These are phyloP conservation scores for Blastobotrys serpentis DNA, from an alignment of 1,139 yeast genomes.

Conservation along the genomic window DNA sequence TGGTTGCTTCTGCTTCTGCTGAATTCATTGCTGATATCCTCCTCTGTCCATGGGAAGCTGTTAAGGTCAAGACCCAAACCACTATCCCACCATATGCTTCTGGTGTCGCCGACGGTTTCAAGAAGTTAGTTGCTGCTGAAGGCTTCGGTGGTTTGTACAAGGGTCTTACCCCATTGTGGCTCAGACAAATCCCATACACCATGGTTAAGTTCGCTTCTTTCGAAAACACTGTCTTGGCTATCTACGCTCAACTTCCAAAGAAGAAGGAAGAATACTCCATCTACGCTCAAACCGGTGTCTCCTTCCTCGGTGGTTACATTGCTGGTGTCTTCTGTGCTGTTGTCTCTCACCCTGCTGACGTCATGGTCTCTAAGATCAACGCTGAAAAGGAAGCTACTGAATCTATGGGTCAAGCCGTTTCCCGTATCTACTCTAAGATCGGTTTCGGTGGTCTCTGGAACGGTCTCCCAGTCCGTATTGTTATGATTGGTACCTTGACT, in stretches of 20 bases:
- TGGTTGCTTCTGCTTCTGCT: conserved; percentile 88
- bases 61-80: conserved; percentile 90
- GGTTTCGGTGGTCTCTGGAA: conserved; percentile 93
- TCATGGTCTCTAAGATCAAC: conserved; percentile 90
- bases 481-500: conserved; percentile 95
- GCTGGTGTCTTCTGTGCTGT: conserved; percentile 96
- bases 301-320: conserved; percentile 90
- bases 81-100: conserved; percentile 79
- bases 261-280: conserved; percentile 50
- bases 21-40: conserved; percentile 88
- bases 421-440: conserved; percentile 72
- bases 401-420: conserved; percentile 61
- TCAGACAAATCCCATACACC: conserved; percentile 93
- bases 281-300: conserved; percentile 84
- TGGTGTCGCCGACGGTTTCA: conserved; percentile 63
- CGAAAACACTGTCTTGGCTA: conserved; percentile 70
- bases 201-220: conserved; percentile 95
- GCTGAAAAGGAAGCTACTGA: conserved; percentile 69
- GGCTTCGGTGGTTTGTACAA: conserved; percentile 73
- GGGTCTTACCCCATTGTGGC: conserved; percentile 89
- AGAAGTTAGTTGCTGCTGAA: conserved; percentile 61
- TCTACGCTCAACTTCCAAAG: conserved; percentile 31
- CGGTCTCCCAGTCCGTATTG: conserved; percentile 89
- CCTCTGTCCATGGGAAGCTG: conserved; percentile 90
- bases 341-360: conserved; percentile 96